Evolutionary conservation across 257 asterid species (phyloP).

Genomic region (Misopates orontium): DNA sequence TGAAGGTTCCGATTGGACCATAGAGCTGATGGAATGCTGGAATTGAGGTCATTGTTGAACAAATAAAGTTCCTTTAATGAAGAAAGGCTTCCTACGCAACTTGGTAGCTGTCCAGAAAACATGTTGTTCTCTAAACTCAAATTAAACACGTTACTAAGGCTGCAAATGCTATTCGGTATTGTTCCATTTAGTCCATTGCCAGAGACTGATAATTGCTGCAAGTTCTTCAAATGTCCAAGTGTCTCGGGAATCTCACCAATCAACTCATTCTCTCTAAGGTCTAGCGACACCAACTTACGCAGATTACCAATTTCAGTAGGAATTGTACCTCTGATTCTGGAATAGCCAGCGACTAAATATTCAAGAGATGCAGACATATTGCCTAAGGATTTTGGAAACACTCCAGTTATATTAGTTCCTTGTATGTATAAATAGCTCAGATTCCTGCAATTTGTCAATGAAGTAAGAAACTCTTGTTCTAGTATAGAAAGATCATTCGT

Average conservation of each 20-base stretch:
- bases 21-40: constrained; percentile 21
- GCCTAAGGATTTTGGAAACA: constrained; percentile 24
- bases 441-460: constrained; percentile 14
- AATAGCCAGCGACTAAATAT: rapidly evolving
- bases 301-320: constrained; percentile 25
- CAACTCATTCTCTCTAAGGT: constrained; percentile 6
- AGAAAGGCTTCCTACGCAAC: constrained; percentile 22
- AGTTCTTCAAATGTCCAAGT: constrained; percentile 15
- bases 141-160: not conserved
- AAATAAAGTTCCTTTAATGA: constrained; percentile 3
- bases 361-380: constrained; percentile 23
- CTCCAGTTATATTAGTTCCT: constrained; percentile 13
- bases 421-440: not conserved
- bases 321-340: constrained; percentile 23
- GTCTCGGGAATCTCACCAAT: constrained; percentile 19
- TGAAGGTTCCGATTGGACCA: constrained; percentile 2
- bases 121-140: not conserved
- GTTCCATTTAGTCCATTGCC: constrained; percentile 7
- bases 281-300: too few species aligned
- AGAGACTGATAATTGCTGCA: not conserved
- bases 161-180: too few species aligned
- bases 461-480: constrained; percentile 17
- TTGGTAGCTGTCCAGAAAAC: constrained; percentile 20
- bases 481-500: constrained; percentile 3
- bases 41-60: constrained; percentile 6